Evolutionary conservation across 768 basidiomycete genomes (phyloP).

Genomic region (Tulasnella calospora): DNA sequence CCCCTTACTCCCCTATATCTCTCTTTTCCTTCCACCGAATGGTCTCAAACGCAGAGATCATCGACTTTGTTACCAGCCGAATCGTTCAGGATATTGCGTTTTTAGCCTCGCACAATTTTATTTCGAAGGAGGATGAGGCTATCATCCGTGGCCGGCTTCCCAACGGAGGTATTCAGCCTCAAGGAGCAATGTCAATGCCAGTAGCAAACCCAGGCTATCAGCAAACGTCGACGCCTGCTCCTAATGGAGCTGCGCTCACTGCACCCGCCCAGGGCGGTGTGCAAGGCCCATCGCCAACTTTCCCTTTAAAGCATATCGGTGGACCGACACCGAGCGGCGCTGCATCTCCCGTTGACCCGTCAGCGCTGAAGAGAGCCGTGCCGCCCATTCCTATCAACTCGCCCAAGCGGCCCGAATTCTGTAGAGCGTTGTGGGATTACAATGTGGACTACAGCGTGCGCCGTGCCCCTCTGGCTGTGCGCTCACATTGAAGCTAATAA

Average conservation of each 20-base stretch:
- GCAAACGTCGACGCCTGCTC: neutral
- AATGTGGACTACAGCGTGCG: conserved; percentile 19
- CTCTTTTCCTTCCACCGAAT: neutral
- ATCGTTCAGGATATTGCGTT: conserved; percentile 22
- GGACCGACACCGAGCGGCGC: neutral
- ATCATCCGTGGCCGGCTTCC: conserved; percentile 16
- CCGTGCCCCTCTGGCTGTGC: neutral
- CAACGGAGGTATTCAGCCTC: neutral
- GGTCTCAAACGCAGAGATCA: conserved; percentile 15
- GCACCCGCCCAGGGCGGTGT: neutral
- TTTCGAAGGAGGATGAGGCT: conserved; percentile 17
- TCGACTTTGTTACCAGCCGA: conserved; percentile 13
- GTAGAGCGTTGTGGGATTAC: conserved; percentile 21
- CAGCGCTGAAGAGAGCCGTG: conserved; percentile 13
- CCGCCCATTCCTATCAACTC: neutral
- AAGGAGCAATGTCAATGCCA: neutral
- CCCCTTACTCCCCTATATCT: neutral
- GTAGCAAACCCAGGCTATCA: neutral
- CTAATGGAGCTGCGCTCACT: neutral
- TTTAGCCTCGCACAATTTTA: conserved; percentile 4
- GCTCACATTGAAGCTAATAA: neutral
- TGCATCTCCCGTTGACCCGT: neutral
- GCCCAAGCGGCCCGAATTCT: conserved; percentile 13
- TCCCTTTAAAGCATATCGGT: conserved; percentile 10
- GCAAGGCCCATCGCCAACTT: conserved; percentile 1